phyloP scores from a whole-genome alignment of 2,329 filamentous ascomycete genomes.

The Ilyonectria sp. region DNA sequence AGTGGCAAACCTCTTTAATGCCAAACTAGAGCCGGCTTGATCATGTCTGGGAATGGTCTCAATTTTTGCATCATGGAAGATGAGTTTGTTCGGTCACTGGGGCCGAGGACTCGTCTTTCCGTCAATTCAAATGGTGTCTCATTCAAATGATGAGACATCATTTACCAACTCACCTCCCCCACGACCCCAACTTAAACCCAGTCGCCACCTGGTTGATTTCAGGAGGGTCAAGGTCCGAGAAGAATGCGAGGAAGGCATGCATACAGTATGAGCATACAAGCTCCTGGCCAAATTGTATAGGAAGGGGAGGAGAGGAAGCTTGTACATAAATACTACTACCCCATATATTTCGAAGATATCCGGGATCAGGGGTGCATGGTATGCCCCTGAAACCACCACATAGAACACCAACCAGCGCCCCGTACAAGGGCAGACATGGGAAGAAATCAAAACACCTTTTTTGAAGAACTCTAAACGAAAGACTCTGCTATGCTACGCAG shows the following conservation, averaged over 20 bases:
- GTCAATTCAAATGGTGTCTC: not conserved
- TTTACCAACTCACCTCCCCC: not conserved
- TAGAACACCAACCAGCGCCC: slow-evolving; percentile 14
- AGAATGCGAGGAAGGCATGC: not conserved
- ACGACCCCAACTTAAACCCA: too few species aligned
- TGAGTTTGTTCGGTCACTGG: too few species aligned
- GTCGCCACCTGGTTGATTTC: not conserved
- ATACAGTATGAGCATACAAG: not conserved
- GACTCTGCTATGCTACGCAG: slow-evolving; percentile 17
- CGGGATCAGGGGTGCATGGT: slow-evolving; percentile 2
- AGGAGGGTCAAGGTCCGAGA: not conserved
- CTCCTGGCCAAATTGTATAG: not conserved
- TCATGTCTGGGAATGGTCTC: not conserved
- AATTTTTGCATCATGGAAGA: not conserved
- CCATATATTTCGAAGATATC: slow-evolving; percentile 19
- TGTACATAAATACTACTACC: slow-evolving; percentile 7
- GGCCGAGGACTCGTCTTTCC: not conserved
- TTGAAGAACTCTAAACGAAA: not conserved
- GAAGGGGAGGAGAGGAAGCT: not conserved
- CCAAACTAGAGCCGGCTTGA: slow-evolving; percentile 44
- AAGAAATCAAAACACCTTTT: slow-evolving; percentile 14
- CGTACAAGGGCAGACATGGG: not conserved
- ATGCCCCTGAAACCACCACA: not conserved
- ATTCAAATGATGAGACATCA: not conserved
- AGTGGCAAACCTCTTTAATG: slow-evolving; percentile 50